Evolutionary conservation across 2,329 filamentous ascomycete species (phyloP), one percentile per base, ranked within the genome.

Genomic region (Colletotrichum sp.): DNA sequence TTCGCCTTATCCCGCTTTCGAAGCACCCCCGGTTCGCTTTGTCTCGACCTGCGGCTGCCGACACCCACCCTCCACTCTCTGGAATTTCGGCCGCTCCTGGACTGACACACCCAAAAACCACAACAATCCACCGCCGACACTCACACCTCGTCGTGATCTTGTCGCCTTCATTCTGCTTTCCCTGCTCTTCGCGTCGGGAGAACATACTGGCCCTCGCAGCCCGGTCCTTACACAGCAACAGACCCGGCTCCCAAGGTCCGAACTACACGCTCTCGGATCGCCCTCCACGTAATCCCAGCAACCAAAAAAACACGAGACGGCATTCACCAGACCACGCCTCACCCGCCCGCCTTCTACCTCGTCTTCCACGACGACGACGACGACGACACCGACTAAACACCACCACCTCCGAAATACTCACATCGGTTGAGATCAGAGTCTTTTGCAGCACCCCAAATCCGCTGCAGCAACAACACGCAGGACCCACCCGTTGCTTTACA

Each of bases 41-140:
- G 73, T 74, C 69, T 76, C 74, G 74, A 73, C 52, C 16, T 74
- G 55, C 69, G 68, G 73, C 75, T 66, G 36, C 60, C 73, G 43
- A 76, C 75, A 56, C 55, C 62, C 64, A 58, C 70, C 64, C 55
- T 68, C 69, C 75, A 76, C 75, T 56, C 66, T 77, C 68, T 76
- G 75, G 72, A 77, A 77, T 77, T 76, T 72, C 72, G 67, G 64
- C 66, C 43, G 56, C 71, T 74, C 65, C 71, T 75, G 66, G 71
- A 75, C 66, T 55, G 48, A 68, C 34, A 74, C 70, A 60, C 34
- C 70, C 66, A 65, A 70, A 75, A 75, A 66, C 74, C 74, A 74
- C 36, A 74, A 75, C 66, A 76, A 76, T 62, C 73, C 70, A 68
- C 64, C 73, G 25, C 70, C 68, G 55, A 66, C 62, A 62, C 56